These are phyloP conservation scores for Sanghuangporus baumii DNA, from an alignment of 1,284 basidiomycete species.

Conservation along the genomic window DNA sequence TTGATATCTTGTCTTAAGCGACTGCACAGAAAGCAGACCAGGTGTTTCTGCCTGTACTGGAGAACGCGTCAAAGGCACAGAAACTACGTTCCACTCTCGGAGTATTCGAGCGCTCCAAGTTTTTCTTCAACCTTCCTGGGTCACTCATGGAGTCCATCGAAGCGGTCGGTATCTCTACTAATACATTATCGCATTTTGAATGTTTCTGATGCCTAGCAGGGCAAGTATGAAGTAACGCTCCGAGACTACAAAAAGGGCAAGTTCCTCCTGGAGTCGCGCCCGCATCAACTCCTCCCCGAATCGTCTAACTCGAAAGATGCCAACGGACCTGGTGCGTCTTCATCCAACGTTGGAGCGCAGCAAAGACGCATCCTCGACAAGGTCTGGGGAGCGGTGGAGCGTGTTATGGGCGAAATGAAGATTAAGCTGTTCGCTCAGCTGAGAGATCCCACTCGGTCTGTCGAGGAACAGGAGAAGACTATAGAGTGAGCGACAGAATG, in stretches of 20 bases:
- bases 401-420: constrained; percentile 91
- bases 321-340: constrained; percentile 17
- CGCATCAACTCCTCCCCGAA: constrained; percentile 74
- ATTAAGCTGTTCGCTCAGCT: constrained; percentile 72
- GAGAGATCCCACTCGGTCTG: constrained; percentile 69
- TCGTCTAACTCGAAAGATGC: constrained; percentile 10
- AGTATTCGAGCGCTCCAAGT: constrained; percentile 95
- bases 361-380: constrained; percentile 93
- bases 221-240: constrained; percentile 89
- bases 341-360: constrained; percentile 60
- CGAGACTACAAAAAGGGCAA: constrained; percentile 98
- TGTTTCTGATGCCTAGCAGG: constrained; percentile 39
- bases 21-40: constrained; percentile 90
- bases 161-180: constrained; percentile 43
- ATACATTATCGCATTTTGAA: neutral
- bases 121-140: constrained; percentile 97
- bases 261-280: constrained; percentile 81
- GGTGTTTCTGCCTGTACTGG: constrained; percentile 93
- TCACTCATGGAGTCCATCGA: constrained; percentile 89
- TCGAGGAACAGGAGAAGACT: constrained; percentile 96
- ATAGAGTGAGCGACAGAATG: constrained; percentile 67
- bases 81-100: constrained; percentile 90
- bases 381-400: constrained; percentile 94
- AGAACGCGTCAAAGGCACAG: constrained; percentile 93
- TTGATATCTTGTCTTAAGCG: constrained; percentile 39